Percentiles rank a stretch among this genome's conserved stretches.
Conservation (phyloP, 257 asterid species). For the Nicotiana tomentosiformis region DNA sequence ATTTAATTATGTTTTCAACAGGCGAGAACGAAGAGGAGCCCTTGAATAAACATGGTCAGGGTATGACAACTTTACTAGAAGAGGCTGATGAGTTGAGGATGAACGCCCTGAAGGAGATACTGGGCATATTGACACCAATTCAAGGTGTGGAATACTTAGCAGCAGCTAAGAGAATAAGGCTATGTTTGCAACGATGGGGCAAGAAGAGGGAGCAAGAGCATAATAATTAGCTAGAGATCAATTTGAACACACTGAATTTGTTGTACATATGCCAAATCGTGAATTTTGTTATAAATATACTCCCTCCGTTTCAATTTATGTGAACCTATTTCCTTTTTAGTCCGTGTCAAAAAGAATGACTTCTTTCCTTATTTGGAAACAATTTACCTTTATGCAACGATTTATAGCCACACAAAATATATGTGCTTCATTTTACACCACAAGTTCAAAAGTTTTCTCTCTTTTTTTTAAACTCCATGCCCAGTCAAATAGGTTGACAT, state of each 20-base stretch:
- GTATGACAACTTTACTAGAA: conserved; percentile 21
- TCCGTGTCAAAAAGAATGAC: too few species aligned
- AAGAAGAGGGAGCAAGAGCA: conserved; percentile 21
- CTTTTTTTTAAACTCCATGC: too few species aligned
- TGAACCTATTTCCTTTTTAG: too few species aligned
- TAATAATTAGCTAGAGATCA: neutral
- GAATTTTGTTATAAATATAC: too few species aligned
- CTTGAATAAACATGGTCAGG: conserved; percentile 2
- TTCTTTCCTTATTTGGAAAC: too few species aligned
- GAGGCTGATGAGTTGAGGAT: conserved; percentile 32
- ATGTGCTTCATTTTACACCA: too few species aligned
- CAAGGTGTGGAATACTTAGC: conserved; percentile 30
- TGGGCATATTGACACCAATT: conserved; percentile 18
- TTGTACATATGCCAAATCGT: neutral
- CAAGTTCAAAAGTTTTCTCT: too few species aligned
- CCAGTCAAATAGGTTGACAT: too few species aligned
- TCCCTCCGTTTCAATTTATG: too few species aligned
- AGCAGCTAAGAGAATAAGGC: conserved; percentile 22
- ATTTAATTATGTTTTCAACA: neutral
- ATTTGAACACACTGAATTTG: neutral
- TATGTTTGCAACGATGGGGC: conserved; percentile 34
- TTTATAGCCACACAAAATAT: too few species aligned
- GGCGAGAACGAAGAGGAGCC: neutral
- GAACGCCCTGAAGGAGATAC: conserved; percentile 22
- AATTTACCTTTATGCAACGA: too few species aligned